Evolutionary conservation across 257 asterid genomes (phyloP).

Genomic region (Jaltomata sinuosa): DNA sequence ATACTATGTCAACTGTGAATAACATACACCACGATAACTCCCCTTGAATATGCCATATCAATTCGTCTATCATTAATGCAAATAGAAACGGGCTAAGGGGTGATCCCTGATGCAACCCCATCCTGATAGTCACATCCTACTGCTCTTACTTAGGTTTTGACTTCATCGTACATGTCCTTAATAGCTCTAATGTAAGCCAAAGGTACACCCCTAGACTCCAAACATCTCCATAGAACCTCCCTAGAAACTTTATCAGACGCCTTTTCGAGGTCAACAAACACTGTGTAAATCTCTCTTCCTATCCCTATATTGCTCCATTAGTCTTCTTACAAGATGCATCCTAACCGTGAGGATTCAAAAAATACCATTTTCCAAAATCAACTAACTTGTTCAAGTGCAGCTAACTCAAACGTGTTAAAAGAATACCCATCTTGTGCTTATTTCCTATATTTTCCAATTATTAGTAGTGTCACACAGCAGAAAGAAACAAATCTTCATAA

Average conservation of each 20-base stretch:
- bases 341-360: not conserved
- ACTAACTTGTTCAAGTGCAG: not conserved
- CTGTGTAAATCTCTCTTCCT: not conserved
- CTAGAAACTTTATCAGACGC: not conserved
- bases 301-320: not conserved
- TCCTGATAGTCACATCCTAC: not conserved
- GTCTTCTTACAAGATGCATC: not conserved
- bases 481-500: not conserved
- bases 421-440: not conserved
- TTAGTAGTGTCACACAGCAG: not conserved
- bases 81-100: not conserved
- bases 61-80: not conserved
- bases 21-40: not conserved
- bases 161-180: not conserved
- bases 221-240: not conserved
- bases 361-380: not conserved
- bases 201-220: not conserved
- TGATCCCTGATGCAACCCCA: not conserved
- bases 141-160: not conserved
- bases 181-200: not conserved
- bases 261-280: not conserved
- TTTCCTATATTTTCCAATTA: not conserved
- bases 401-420: not conserved
- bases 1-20: not conserved
- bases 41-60: not conserved